phyloP scores from a whole-genome alignment of 306 rosid genomes.

The Gillenia trifoliata region DNA sequence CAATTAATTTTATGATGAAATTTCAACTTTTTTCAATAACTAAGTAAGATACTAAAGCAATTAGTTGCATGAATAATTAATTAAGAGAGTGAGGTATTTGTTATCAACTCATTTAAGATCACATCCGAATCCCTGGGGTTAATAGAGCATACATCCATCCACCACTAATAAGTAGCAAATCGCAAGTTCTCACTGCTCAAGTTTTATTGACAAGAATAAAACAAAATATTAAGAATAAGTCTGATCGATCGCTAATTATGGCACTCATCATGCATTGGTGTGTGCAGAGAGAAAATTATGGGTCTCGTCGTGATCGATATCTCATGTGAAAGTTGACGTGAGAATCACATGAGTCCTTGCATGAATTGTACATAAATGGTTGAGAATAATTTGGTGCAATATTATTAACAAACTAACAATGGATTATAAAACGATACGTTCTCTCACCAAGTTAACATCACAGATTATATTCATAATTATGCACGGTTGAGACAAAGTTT shows the following conservation, averaged over 20 bases:
- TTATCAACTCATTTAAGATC: no score
- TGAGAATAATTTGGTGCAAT: not conserved
- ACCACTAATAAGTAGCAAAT: no score
- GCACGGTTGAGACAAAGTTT: not conserved
- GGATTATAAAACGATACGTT: not conserved
- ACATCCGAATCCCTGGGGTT: no score
- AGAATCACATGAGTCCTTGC: not conserved
- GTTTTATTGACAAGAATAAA: not conserved
- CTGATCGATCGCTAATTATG: not conserved
- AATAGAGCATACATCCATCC: no score
- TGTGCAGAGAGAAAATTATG: not conserved
- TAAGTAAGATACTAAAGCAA: no score
- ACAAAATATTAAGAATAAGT: not conserved
- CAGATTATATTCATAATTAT: no score
- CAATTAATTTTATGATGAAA: no score
- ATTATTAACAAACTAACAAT: not conserved
- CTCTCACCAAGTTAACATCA: not conserved
- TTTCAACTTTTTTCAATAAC: no score
- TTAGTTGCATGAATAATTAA: no score
- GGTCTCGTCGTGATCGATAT: not conserved
- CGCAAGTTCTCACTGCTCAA: not conserved
- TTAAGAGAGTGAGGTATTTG: no score
- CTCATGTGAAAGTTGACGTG: not conserved
- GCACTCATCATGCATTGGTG: not conserved
- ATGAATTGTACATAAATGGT: not conserved